Evolutionary conservation across 2,329 filamentous ascomycete genomes (phyloP), one percentile per base, ranked within the genome.

Genomic region (Xylaria sp.): DNA sequence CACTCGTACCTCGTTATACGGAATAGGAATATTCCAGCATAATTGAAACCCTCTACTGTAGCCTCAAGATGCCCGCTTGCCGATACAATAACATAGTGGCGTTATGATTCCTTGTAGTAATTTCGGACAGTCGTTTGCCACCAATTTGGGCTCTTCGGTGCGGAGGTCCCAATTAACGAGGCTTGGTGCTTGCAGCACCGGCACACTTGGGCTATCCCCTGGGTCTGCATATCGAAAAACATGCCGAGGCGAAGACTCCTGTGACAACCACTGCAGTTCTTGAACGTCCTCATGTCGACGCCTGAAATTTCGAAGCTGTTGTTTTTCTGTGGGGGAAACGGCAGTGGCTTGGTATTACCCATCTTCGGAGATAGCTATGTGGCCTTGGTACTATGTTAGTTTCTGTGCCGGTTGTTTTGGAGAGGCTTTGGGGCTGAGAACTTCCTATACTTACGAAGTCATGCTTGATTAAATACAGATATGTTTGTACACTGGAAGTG

Each of bases 111-210:
- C 29, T 51, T 58, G 11, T 17, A 52, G 19, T 37, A 44, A 10
- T 15, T n/a, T 29, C 58, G 43, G 2, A 49, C 43, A 5, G 49
- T 37, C 15, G 43, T 29, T 17, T 56, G 41, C 63, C 56, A 60
- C 63, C 54, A 56, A 9, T 25, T 60, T 5, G 43, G 44, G 4
- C 41, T 52, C 35, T 53, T 58, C 13, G 31, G 47, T 3, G 31
- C 35, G 4, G 40, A 21, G 5, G 23, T 48, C 17, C 52, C 9
- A 4, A 17, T 29, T n/a, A 59, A 29, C 10, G 27, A n/a, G 9
- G 47, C 38, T 13, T 60, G 60, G 21, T 60, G 25, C 25, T 46
- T 55, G 54, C 64, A 66, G 54, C 54, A 59, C 7, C 51, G 48
- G 37, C 64, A 66, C 5, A 49, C 29, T 1, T 17, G 23, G 7